phyloP scores from a whole-genome alignment of 495 filamentous ascomycete species.

The Penicillium herquei region DNA sequence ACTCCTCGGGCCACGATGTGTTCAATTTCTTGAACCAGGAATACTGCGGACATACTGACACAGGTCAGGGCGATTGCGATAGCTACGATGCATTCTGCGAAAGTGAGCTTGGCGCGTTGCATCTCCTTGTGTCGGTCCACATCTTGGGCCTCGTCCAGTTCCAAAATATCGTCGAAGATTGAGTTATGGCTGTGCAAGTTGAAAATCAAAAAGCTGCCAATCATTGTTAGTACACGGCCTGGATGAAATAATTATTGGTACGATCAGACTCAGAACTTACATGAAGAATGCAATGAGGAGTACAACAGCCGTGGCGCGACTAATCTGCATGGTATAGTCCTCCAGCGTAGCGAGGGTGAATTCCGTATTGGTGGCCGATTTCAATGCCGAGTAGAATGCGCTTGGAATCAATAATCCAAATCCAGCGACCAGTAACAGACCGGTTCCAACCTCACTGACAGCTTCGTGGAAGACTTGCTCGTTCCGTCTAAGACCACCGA shows the following conservation, averaged over 20 bases:
- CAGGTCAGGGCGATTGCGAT: slow-evolving; percentile 65
- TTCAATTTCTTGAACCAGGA: slow-evolving; percentile 78
- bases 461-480: slow-evolving; percentile 71
- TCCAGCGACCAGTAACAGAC: slow-evolving; percentile 76
- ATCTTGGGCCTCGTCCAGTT: slow-evolving; percentile 68
- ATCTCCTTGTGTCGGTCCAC: slow-evolving; percentile 65
- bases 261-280: slow-evolving; percentile 23
- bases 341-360: slow-evolving; percentile 40
- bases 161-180: slow-evolving; percentile 71
- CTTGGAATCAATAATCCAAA: slow-evolving; percentile 82
- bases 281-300: slow-evolving; percentile 73
- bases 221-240: not conserved
- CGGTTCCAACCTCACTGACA: slow-evolving; percentile 78
- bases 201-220: slow-evolving; percentile 68
- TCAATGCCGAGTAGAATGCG: slow-evolving; percentile 67
- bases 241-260: not conserved
- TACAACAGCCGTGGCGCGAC: slow-evolving; percentile 71
- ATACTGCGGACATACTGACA: slow-evolving; percentile 78
- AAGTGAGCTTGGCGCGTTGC: slow-evolving; percentile 68
- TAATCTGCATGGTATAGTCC: slow-evolving; percentile 60
- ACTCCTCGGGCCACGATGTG: slow-evolving; percentile 67
- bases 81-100: slow-evolving; percentile 70
- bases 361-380: slow-evolving; percentile 30
- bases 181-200: slow-evolving; percentile 80
- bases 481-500: slow-evolving; percentile 64